A percentile compares a stretch with the other conserved stretches of the same genome.
phyloP scores from a whole-genome alignment of 2,329 filamentous ascomycete genomes.

The Alternaria infectoria region DNA sequence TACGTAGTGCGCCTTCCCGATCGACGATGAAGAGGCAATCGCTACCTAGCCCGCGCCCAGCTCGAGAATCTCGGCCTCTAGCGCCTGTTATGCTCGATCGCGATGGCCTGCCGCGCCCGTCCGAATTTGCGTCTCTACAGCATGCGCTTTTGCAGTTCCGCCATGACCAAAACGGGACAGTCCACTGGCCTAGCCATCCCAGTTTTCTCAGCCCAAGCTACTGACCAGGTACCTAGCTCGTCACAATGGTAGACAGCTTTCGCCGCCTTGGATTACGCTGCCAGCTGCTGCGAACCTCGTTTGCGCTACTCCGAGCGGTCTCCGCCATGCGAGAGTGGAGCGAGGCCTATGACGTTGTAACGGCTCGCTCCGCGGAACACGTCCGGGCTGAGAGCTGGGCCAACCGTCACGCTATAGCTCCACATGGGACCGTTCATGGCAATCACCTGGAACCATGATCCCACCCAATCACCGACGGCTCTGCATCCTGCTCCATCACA shows the following conservation, averaged over 20 bases:
- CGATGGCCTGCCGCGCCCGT: neutral
- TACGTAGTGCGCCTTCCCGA: constrained; percentile 8
- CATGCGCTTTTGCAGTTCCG: neutral
- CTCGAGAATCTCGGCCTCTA: neutral
- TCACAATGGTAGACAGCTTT: neutral
- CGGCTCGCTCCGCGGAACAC: neutral
- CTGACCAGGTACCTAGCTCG: neutral
- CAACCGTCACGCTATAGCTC: neutral
- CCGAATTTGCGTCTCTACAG: neutral
- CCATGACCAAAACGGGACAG: neutral
- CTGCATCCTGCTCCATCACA: neutral
- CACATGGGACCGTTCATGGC: neutral
- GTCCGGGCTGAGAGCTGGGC: neutral
- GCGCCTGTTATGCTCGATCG: neutral
- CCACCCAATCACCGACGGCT: neutral
- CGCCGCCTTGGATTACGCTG: neutral
- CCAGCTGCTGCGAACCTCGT: neutral
- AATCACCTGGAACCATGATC: neutral
- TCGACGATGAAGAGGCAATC: constrained; percentile 11
- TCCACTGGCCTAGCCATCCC: neutral
- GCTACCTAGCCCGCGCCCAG: neutral
- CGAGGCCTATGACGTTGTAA: neutral
- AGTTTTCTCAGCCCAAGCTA: neutral
- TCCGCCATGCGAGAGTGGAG: neutral
- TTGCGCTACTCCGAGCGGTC: neutral